phyloP scores from a whole-genome alignment of 2,329 filamentous ascomycete genomes.

The Kalmusia sp. region DNA sequence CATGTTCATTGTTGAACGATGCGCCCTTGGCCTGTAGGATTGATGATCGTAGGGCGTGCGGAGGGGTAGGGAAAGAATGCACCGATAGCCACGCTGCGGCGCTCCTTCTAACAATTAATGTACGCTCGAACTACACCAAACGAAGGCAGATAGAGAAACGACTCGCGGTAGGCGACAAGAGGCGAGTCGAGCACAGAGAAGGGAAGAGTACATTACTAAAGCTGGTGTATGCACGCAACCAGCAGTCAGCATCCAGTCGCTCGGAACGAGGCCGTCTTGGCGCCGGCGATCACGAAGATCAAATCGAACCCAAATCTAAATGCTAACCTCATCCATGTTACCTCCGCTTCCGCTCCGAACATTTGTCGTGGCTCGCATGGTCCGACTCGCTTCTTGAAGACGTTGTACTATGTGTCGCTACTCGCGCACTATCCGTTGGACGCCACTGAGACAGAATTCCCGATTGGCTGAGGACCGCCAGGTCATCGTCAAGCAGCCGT shows the following conservation, averaged over 20 bases:
- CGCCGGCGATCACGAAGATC: neutral
- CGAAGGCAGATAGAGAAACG: neutral
- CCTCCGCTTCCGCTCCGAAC: too few species aligned
- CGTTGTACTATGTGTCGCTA: too few species aligned
- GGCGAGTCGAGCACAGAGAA: neutral
- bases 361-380: too few species aligned
- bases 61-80: neutral
- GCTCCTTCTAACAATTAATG: neutral
- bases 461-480: too few species aligned
- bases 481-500: too few species aligned
- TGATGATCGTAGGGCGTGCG: conserved; percentile 1
- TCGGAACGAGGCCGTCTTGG: conserved; percentile 10
- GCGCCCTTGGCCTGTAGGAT: neutral
- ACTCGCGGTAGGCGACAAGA: neutral
- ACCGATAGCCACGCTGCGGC: neutral
- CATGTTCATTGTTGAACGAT: conserved; percentile 23
- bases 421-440: too few species aligned
- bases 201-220: neutral
- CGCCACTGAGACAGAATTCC: too few species aligned
- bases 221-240: neutral
- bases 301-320: too few species aligned
- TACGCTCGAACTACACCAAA: neutral
- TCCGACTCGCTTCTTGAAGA: too few species aligned
- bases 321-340: neutral
- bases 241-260: neutral